Evolutionary conservation across 768 basidiomycete genomes (phyloP), one percentile per base, ranked within the genome.

Genomic region (Hericium rajendrae): DNA sequence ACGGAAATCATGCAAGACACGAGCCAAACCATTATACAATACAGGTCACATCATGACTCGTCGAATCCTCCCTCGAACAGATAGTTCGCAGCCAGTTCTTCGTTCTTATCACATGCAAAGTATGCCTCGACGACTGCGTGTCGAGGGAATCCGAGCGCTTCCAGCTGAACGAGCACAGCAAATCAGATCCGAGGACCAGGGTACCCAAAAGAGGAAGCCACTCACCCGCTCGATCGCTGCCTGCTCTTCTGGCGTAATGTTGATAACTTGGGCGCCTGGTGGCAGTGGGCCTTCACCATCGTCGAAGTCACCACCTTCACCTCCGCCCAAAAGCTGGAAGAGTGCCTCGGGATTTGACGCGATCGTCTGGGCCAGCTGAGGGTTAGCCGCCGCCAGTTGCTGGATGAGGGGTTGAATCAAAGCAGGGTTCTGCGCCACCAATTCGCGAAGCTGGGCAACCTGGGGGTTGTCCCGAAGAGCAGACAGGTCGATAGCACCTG

Each of bases 31-130:
- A 51, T 60, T 60, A 67, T 26, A 32, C 32, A 32, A 32, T 32
- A 32, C 32, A 32, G 32, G 32, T 9, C 32, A 32, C 32, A 32
- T 32, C 32, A 32, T 32, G 60, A 71, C 54, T 80, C 84, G 1
- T 83, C 84, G 65, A 83, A 85, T 28, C 75, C 74, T 56, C 72
- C 65, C 64, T 95, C 94, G 61, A 97, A 94, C 64, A 97, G 71
- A 65, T 86, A 95, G 67, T 97, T 97, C 13, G 95, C 97, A 9
- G 97, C 94, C 18, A 94, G 73, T 67, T 97, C 93, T 72, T 98
- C 97, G 67, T 98, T 93, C 79, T 91, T 93, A 70, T 93, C 97
- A 70, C 94, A 97, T 2, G 86, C 89, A 67, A 95, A 82, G 72
- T 90, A 99, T 1, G 97, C 97, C 70, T 97, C 83, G 38, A 94